Conservation (phyloP, 2,329 filamentous ascomycete species). For the Paecilomyces variotii region DNA sequence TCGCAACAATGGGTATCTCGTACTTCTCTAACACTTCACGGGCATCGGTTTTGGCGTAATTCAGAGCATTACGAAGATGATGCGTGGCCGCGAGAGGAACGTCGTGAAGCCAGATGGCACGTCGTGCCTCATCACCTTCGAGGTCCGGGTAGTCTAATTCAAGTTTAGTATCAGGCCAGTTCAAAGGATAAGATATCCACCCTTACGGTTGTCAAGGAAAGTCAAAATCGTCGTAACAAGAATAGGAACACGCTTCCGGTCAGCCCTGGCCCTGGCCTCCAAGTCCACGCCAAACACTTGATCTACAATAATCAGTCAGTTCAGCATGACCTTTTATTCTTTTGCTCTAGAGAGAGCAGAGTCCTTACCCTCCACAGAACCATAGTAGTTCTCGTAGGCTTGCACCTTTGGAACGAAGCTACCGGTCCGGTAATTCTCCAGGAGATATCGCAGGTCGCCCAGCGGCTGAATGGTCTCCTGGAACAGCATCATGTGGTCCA, state of each 20-base stretch:
- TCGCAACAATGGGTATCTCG: conserved; percentile 89
- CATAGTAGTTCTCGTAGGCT: conserved; percentile 98
- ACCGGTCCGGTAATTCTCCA: conserved; percentile 95
- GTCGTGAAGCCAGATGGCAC: conserved; percentile 89
- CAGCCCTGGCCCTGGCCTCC: conserved; percentile 85
- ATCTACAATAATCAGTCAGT: conserved; percentile 42
- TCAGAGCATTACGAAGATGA: conserved; percentile 71
- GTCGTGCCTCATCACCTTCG: conserved; percentile 87
- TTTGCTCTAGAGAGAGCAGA: neutral
- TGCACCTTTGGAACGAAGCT: conserved; percentile 84
- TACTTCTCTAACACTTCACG: conserved; percentile 74
- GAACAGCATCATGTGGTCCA: conserved; percentile 98
- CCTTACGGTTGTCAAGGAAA: conserved; percentile 74
- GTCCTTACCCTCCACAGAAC: conserved; percentile 67
- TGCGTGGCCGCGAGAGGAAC: conserved; percentile 81
- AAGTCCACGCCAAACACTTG: conserved; percentile 97
- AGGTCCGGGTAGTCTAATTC: conserved; percentile 78
- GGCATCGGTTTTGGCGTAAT: conserved; percentile 74
- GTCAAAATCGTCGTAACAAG: conserved; percentile 89
- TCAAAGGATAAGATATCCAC: neutral
- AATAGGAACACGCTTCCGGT: conserved; percentile 89
- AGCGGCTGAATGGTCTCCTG: conserved; percentile 96
- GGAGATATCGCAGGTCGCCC: conserved; percentile 81
- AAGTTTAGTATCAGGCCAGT: conserved; percentile 1
- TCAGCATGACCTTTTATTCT: neutral